Evolutionary conservation across 192 early-diverging fungal genomes (phyloP), one percentile per base, ranked within the genome.

Genomic region (Gonapodya prolifera): DNA sequence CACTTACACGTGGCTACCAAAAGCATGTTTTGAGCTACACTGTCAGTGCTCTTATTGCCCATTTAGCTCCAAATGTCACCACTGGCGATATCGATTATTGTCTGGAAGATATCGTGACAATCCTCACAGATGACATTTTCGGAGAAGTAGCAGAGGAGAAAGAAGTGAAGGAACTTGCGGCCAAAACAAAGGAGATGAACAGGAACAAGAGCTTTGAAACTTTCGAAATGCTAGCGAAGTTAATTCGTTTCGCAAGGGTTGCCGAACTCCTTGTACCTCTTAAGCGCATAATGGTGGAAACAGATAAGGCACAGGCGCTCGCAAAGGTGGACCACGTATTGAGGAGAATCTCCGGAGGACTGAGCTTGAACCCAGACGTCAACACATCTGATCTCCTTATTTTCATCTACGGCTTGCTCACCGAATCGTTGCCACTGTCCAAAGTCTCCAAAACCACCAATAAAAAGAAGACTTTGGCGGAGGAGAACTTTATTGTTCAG

Each of bases 11-110:
- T 1, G 98, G 97, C 61, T 93, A 95, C 77, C 93, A 96, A 77
- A 85, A 93, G 34, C 97, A 99, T 82, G 93, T 99, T 17, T 89
- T 99, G n/a, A 94, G 93, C 45, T 98, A 91, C 83, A 98, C 97
- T 0, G 78, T 97, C 71, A 92, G 98, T 78, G 83, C 91, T 1
- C 82, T 99, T 80, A 80, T 98, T n/a, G 84, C 84, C 30, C 89
- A 89, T 70, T 83, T 95, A 35, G 79, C 88, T 30, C 84, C 86
- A 28, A 78, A 84, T 28, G 86, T 91, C 73, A 13, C 77, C 1
- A 69, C 80, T 0, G 94, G 93, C 31, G 87, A 89, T 1, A 80
- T 98, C 30, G 95, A 99, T 81, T 87, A 90, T 73, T 93, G 94
- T 69, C 79, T 96, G 17, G 86, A 86, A 35, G 84, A 84, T 18